phyloP scores from a whole-genome alignment of 1,139 yeast species.

The Ogataea hybrid region DNA sequence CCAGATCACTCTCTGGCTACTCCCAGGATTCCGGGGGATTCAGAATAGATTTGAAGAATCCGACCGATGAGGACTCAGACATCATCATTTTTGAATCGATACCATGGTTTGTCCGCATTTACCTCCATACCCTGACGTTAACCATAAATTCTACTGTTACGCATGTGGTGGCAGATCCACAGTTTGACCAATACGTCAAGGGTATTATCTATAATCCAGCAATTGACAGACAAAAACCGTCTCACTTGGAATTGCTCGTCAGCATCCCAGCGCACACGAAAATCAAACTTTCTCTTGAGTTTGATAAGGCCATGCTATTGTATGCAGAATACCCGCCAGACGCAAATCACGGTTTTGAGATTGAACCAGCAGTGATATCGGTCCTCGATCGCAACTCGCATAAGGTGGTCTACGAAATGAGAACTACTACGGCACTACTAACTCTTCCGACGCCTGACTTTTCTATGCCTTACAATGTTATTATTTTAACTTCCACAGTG shows the following conservation, averaged over 20 bases:
- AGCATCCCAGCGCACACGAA: constrained; percentile 63
- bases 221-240: constrained; percentile 74
- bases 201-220: constrained; percentile 72
- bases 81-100: constrained; percentile 74
- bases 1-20: constrained; percentile 87
- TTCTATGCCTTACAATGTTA: constrained; percentile 98
- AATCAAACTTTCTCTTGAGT: constrained; percentile 67
- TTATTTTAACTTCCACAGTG: constrained; percentile 88
- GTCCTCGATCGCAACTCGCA: constrained; percentile 36
- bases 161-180: constrained; percentile 26
- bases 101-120: constrained; percentile 93
- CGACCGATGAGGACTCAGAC: constrained; percentile 44
- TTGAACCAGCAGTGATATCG: constrained; percentile 83
- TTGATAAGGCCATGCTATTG: constrained; percentile 81
- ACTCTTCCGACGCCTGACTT: constrained; percentile 97
- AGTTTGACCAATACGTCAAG: constrained; percentile 40
- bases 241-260: constrained; percentile 73
- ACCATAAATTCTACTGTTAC: constrained; percentile 22
- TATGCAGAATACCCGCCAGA: constrained; percentile 98
- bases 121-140: constrained; percentile 63
- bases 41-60: constrained; percentile 73
- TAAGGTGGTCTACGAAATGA: constrained; percentile 51
- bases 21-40: constrained; percentile 92
- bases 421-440: constrained; percentile 83
- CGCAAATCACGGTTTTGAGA: constrained; percentile 96